phyloP scores from a whole-genome alignment of 2,329 filamentous ascomycete species.

The Fusarium globosum region DNA sequence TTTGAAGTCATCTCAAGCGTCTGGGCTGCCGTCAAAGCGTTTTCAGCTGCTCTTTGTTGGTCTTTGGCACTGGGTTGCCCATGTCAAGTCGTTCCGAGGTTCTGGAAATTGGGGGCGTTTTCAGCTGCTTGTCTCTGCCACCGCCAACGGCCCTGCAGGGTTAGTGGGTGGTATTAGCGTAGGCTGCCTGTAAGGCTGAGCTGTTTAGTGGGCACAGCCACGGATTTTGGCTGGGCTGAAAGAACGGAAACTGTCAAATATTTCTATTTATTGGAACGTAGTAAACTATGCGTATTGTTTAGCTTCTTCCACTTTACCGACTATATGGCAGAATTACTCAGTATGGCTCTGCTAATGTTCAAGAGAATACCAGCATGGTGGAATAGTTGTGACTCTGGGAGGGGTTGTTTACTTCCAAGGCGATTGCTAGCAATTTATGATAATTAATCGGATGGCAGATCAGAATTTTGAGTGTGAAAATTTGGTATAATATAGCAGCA shows the following conservation, averaged over 20 bases:
- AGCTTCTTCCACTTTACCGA: not conserved
- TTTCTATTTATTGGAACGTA: not conserved
- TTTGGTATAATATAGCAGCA: too few species aligned
- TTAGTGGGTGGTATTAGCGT: not conserved
- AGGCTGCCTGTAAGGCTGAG: constrained; percentile 18
- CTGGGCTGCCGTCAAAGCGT: not conserved
- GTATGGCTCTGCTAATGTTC: not conserved
- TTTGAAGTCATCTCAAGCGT: constrained; percentile 19
- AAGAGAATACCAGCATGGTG: not conserved
- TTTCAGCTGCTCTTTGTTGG: not conserved
- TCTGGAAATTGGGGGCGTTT: not conserved
- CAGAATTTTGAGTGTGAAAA: too few species aligned
- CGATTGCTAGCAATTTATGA: not conserved
- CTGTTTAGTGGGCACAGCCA: not conserved
- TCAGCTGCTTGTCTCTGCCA: constrained; percentile 24
- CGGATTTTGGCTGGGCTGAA: not conserved
- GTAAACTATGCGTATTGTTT: not conserved
- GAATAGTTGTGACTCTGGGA: not conserved
- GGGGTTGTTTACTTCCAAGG: not conserved
- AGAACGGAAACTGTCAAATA: not conserved
- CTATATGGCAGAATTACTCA: too few species aligned
- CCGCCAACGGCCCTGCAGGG: constrained; percentile 1
- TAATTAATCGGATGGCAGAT: too few species aligned
- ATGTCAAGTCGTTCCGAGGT: not conserved
- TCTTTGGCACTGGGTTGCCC: not conserved